Conservation (phyloP, 1,284 basidiomycete species). For the Tylopilus sp. region DNA sequence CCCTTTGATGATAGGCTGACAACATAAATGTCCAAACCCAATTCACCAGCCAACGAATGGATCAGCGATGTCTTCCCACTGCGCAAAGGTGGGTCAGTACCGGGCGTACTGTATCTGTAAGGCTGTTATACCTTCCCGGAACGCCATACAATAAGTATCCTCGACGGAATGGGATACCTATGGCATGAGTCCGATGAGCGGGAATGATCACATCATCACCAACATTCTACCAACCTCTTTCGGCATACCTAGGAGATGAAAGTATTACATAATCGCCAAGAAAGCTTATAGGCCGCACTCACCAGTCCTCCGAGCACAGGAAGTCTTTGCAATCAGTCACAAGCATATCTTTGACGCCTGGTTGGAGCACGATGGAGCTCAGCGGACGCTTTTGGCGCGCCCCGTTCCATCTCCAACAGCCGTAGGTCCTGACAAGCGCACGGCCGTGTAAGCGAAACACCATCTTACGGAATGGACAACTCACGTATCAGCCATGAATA, state of each 20-base stretch:
- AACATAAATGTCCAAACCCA: constrained; percentile 85
- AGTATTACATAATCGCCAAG: constrained; percentile 11
- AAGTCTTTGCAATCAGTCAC: constrained; percentile 82
- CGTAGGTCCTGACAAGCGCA: constrained; percentile 49
- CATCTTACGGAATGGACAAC: constrained; percentile 27
- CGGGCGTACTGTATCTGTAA: constrained; percentile 6
- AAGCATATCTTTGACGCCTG: constrained; percentile 84
- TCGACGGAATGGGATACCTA: constrained; percentile 81
- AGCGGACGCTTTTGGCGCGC: constrained; percentile 81
- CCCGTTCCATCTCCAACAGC: constrained; percentile 81
- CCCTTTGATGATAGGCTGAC: constrained; percentile 81
- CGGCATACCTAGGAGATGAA: constrained; percentile 63
- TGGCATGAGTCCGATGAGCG: constrained; percentile 18
- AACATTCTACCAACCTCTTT: constrained; percentile 56
- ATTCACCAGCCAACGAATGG: constrained; percentile 80
- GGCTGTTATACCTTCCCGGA: constrained; percentile 62
- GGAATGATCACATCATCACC: constrained; percentile 13
- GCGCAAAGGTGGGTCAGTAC: constrained; percentile 14
- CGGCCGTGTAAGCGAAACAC: constrained; percentile 8
- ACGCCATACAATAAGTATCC: constrained; percentile 83
- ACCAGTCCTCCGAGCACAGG: constrained; percentile 79
- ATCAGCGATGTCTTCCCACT: constrained; percentile 83
- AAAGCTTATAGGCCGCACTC: constrained; percentile 30
- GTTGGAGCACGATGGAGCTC: constrained; percentile 82
- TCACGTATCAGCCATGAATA: constrained; percentile 83